phyloP scores from a whole-genome alignment of 225 moss, liverwort and hornwort species.

The Ulota crispa region DNA sequence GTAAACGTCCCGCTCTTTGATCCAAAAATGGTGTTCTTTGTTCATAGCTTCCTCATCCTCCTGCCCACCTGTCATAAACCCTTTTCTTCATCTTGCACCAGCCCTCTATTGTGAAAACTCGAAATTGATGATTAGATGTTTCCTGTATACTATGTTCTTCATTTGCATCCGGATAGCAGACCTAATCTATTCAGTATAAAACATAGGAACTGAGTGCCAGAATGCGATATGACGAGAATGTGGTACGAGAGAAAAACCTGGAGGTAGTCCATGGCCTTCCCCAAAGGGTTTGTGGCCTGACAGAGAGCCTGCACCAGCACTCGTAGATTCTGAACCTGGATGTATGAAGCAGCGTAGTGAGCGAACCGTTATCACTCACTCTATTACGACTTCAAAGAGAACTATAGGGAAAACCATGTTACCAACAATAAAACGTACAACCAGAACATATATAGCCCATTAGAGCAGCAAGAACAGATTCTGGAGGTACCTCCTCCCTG shows the following conservation, averaged over 20 bases:
- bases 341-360: background rate
- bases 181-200: background rate
- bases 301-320: slow-evolving; percentile 70
- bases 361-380: background rate
- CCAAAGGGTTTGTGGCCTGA: slow-evolving; percentile 68
- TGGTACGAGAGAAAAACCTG: slow-evolving; percentile 52
- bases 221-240: background rate
- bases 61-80: slow-evolving; percentile 52
- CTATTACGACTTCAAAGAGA: background rate
- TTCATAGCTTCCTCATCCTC: slow-evolving; percentile 82
- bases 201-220: background rate
- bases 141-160: background rate
- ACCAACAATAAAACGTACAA: background rate
- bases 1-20: slow-evolving; percentile 62
- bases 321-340: slow-evolving; percentile 66
- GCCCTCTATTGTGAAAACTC: slow-evolving; percentile 14
- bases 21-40: slow-evolving; percentile 82
- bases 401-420: background rate
- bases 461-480: background rate
- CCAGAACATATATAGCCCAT: background rate
- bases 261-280: slow-evolving; percentile 78
- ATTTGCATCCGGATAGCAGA: slow-evolving; percentile 1
- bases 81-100: slow-evolving; percentile 46
- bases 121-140: background rate
- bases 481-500: slow-evolving; percentile 55